Evolutionary conservation across 371 early-diverging fungal genomes (phyloP), one percentile per base, ranked within the genome.

Genomic region (Capillidium rhysosporum): DNA sequence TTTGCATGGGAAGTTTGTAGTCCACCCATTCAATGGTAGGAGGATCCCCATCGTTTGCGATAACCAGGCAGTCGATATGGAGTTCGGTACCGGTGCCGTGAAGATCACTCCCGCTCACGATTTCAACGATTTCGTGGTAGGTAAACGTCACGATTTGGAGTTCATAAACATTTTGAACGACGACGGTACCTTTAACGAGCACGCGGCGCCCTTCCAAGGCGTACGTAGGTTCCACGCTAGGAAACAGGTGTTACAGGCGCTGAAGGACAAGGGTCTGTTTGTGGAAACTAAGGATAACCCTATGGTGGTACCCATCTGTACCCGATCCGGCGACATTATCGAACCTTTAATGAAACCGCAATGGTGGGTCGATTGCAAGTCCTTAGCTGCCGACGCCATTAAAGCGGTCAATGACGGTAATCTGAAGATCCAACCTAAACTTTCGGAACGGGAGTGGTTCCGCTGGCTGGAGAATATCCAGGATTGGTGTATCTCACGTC

Each of bases 51-150:
- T 98, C 56, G 76, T 98, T 52, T 72, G 90, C 38, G 88, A 90
- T 63, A 91, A 90, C 60, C 80, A 83, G 58, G 80, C 81, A 52
- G 98, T 91, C 46, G 98, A 98, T 58, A 84, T 87, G 77, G 80
- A 75, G 5, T 95, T 98, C 65, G 99, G 98, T 69, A 97, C 98
- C 28, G 99, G 99, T 68, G 93, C 96, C 56, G 92, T 99, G 60
- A 99, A 99, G 76, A 92, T 99, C 57, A 98, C 99, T 0, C 98
- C 94, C 10, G 97, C 98, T n/a, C 98, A 99, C 69, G 99, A 99
- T 72, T 77, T 80, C 60, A 93, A 94, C 75, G 99, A 99, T 82
- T 99, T 89, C 64, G 85, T 80, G 61, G 82, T 98, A 41, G 98
- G 96, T 59, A 90, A 94, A 71, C 89, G 92, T 47, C 90, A 98